phyloP scores from a whole-genome alignment of 1,284 basidiomycete genomes.

The Cryptococcus sp. region DNA sequence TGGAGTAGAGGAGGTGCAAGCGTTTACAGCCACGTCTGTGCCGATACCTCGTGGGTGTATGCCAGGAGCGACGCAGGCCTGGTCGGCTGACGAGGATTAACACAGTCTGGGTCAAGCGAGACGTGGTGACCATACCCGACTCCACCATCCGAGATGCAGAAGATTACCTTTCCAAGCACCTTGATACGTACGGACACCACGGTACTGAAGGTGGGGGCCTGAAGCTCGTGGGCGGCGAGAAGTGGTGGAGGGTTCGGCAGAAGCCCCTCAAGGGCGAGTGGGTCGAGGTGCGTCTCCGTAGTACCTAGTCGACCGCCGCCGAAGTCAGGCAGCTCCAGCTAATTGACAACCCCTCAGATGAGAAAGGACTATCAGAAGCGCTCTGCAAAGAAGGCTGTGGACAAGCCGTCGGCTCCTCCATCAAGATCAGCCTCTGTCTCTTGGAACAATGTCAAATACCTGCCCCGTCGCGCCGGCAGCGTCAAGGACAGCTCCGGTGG shows the following conservation, averaged over 20 bases:
- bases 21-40: conserved; percentile 48
- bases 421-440: not conserved
- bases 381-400: conserved; percentile 22
- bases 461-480: conserved; percentile 24
- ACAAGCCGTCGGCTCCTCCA: not conserved
- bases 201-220: conserved; percentile 37
- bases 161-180: conserved; percentile 43
- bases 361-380: conserved; percentile 51
- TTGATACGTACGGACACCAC: conserved; percentile 35
- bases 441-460: conserved; percentile 9
- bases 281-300: conserved; percentile 57
- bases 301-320: not conserved
- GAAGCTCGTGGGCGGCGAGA: conserved; percentile 67
- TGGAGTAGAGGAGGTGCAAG: conserved; percentile 50
- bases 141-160: conserved; percentile 40
- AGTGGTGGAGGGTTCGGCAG: conserved; percentile 91
- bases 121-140: conserved; percentile 46
- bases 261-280: conserved; percentile 78
- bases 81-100: not conserved
- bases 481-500: conserved; percentile 38
- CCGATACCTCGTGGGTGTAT: conserved; percentile 39
- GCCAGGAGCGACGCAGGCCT: not conserved
- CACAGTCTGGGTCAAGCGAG: conserved; percentile 42
- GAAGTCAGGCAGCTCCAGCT: not conserved
- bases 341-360: conserved; percentile 37